These are phyloP conservation scores for Gossypium arboreum DNA, from an alignment of 345 rosid genomes.

Conservation along the genomic window DNA sequence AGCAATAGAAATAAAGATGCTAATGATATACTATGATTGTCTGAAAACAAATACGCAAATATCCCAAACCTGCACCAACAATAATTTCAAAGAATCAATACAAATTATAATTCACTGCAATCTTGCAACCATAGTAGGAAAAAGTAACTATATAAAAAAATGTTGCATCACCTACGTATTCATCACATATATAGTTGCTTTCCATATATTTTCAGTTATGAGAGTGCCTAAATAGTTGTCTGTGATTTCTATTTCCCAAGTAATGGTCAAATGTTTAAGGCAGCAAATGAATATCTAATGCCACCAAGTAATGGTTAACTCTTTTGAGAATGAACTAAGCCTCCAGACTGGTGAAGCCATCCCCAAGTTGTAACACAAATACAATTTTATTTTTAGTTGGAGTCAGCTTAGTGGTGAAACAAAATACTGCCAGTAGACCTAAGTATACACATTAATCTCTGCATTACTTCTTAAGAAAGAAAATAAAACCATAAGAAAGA, in stretches of 20 bases:
- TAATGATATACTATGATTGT: slow-evolving; percentile 38
- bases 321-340: background rate
- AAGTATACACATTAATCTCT: background rate
- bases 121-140: background rate
- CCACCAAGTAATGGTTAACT: background rate
- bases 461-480: background rate
- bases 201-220: background rate
- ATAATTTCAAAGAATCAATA: slow-evolving; percentile 3
- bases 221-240: background rate
- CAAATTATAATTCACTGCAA: slow-evolving; percentile 4
- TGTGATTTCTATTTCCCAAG: slow-evolving; percentile 2
- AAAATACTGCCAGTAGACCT: background rate
- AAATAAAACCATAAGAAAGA: slow-evolving; percentile 3
- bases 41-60: slow-evolving; percentile 38
- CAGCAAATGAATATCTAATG: background rate
- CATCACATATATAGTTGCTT: background rate
- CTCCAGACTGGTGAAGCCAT: background rate
- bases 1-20: slow-evolving; percentile 50
- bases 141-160: background rate
- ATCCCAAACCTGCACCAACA: slow-evolving; percentile 44
- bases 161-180: background rate
- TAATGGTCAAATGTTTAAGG: background rate
- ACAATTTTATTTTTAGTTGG: background rate
- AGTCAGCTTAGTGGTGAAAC: background rate
- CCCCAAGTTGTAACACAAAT: background rate